These are phyloP conservation scores for Aspergillus tanneri DNA, from an alignment of 2,329 filamentous ascomycete genomes.

Conservation along the genomic window DNA sequence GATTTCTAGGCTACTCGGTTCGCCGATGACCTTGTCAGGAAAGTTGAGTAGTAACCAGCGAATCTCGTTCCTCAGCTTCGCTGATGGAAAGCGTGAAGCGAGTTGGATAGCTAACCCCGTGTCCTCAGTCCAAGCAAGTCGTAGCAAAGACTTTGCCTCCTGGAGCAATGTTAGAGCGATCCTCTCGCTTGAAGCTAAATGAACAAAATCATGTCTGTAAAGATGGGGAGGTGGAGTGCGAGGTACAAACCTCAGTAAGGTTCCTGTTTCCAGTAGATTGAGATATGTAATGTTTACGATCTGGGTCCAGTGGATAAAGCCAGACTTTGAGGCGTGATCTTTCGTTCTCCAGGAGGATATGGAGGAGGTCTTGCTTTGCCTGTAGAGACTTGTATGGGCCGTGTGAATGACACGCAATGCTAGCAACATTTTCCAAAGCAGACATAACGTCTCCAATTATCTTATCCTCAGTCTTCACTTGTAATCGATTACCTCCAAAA, in stretches of 20 bases:
- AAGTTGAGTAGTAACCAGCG: conserved; percentile 77
- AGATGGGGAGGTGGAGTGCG: too few species aligned
- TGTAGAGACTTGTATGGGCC: conserved; percentile 66
- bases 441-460: conserved; percentile 72
- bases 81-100: conserved; percentile 72
- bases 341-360: conserved; percentile 79
- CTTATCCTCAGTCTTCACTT: conserved; percentile 88
- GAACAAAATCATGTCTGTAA: too few species aligned
- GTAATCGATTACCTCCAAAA: conserved; percentile 88
- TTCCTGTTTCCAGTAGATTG: conserved; percentile 45
- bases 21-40: conserved; percentile 75
- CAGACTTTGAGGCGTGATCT: conserved; percentile 81
- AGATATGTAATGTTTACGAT: conserved; percentile 54
- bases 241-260: conserved; percentile 42
- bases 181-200: too few species aligned
- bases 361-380: conserved; percentile 78
- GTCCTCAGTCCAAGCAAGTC: conserved; percentile 82
- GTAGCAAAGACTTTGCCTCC: conserved; percentile 65
- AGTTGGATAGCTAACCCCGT: conserved; percentile 87
- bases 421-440: conserved; percentile 64
- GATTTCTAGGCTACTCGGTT: conserved; percentile 79
- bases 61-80: conserved; percentile 70
- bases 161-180: conserved; percentile 29
- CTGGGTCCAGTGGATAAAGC: conserved; percentile 75
- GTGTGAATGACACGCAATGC: conserved; percentile 53